Evolutionary conservation across 2,329 filamentous ascomycete genomes (phyloP).

Genomic region (Claviceps sp.): DNA sequence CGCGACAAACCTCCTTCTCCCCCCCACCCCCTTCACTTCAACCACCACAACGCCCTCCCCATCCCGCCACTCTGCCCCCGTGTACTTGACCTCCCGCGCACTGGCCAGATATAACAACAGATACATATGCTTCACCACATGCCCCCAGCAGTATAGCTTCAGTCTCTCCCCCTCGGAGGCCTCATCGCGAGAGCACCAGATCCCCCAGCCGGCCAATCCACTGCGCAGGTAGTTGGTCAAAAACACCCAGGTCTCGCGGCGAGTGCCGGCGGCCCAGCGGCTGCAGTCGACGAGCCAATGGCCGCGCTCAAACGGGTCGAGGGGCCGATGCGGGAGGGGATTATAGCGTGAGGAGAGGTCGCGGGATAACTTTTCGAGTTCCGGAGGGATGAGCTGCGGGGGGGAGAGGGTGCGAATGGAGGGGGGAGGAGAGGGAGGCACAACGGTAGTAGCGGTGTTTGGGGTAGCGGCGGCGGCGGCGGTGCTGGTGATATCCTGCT

Average conservation of each 20-base stretch:
- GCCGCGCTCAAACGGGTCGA: slow-evolving; percentile 54
- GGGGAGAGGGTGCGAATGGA: slow-evolving; percentile 32
- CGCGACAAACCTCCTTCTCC: not conserved
- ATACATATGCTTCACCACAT: slow-evolving; percentile 59
- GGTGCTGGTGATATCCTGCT: slow-evolving; percentile 5
- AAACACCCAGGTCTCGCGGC: slow-evolving; percentile 46
- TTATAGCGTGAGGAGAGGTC: slow-evolving; percentile 39
- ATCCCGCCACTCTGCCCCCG: slow-evolving; percentile 53
- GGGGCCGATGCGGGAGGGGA: slow-evolving; percentile 23
- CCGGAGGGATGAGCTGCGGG: slow-evolving; percentile 40
- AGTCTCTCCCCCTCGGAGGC: slow-evolving; percentile 29
- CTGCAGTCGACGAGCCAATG: slow-evolving; percentile 57
- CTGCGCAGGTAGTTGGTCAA: slow-evolving; percentile 45
- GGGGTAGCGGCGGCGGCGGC: not conserved
- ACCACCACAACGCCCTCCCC: slow-evolving; percentile 40
- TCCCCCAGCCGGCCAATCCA: slow-evolving; percentile 53
- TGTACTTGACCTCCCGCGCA: slow-evolving; percentile 43
- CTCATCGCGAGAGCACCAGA: slow-evolving; percentile 37
- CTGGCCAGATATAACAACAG: slow-evolving; percentile 63
- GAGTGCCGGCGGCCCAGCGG: slow-evolving; percentile 35
- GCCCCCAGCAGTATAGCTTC: slow-evolving; percentile 67
- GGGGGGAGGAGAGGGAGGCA: slow-evolving; percentile 38
- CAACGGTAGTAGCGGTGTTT: slow-evolving; percentile 25
- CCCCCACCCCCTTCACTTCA: slow-evolving; percentile 17
- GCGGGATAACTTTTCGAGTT: slow-evolving; percentile 37